Conservation (phyloP, 305 asterid genomes). For the Caryopteris hybrid region DNA sequence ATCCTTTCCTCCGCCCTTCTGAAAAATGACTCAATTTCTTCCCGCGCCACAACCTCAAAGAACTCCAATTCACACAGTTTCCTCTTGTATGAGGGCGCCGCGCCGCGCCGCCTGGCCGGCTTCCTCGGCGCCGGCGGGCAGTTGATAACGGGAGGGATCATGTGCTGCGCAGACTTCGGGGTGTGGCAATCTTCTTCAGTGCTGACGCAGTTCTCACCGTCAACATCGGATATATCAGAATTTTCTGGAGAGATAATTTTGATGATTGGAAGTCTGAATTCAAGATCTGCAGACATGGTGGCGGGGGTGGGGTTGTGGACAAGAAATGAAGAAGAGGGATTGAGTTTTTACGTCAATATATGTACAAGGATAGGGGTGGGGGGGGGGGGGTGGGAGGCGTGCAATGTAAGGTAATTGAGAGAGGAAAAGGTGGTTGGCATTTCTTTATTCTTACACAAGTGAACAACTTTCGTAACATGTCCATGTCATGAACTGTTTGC, state of each 20-base stretch:
- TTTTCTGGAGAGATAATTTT: conserved; percentile 17
- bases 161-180: conserved; percentile 42
- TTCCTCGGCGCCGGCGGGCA: conserved; percentile 78
- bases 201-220: background rate
- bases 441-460: conserved; percentile 50
- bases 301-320: background rate
- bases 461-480: conserved; percentile 52
- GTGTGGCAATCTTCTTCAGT: conserved; percentile 45
- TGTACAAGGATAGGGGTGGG: background rate
- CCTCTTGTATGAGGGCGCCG: conserved; percentile 59
- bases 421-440: conserved; percentile 28
- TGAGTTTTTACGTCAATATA: conserved; percentile 19
- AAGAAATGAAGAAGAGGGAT: conserved; percentile 21
- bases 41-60: conserved; percentile 34
- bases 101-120: conserved; percentile 28
- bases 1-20: conserved; percentile 18
- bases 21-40: conserved; percentile 56
- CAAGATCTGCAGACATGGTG: conserved; percentile 61
- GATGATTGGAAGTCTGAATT: conserved; percentile 41
- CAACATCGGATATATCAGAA: background rate
- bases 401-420: conserved; percentile 59
- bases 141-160: conserved; percentile 38
- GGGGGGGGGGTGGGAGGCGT: conserved; percentile 40
- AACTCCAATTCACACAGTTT: conserved; percentile 28
- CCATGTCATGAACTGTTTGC: conserved; percentile 34